These are phyloP conservation scores for Gamarada debralockiae DNA, from an alignment of 495 filamentous ascomycete species.

Conservation along the genomic window DNA sequence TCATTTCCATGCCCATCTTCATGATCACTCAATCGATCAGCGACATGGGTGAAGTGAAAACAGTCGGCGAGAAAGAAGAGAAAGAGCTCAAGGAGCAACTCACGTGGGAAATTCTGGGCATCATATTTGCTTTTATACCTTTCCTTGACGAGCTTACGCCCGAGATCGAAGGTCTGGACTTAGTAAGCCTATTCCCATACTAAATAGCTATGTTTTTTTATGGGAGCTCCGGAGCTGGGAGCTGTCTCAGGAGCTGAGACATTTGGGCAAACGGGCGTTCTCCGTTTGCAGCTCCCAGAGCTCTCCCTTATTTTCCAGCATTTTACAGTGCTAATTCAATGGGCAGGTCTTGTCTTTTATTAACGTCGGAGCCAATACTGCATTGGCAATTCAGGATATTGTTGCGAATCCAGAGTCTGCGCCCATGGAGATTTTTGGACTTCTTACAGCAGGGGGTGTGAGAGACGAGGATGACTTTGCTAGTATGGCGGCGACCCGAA, in stretches of 20 bases:
- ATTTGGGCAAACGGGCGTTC: too few species aligned
- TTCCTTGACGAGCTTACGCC: conserved; percentile 17
- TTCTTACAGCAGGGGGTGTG: background rate
- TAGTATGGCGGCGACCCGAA: background rate
- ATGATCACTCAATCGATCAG: conserved; percentile 19
- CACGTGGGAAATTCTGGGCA: conserved; percentile 20
- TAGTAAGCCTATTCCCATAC: too few species aligned
- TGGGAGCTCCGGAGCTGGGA: too few species aligned
- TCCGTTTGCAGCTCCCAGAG: too few species aligned
- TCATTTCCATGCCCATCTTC: conserved; percentile 21
- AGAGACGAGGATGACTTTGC: conserved; percentile 8
- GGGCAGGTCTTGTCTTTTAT: conserved; percentile 1
- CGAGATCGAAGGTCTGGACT: conserved; percentile 3
- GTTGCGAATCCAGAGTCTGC: conserved; percentile 18
- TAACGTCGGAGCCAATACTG: conserved; percentile 13
- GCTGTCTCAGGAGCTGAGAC: too few species aligned
- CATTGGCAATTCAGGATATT: conserved; percentile 20
- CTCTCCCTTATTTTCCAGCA: too few species aligned
- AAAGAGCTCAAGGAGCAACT: conserved; percentile 16
- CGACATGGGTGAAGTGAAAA: conserved; percentile 20
- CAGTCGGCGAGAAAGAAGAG: conserved; percentile 17
- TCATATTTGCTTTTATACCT: conserved; percentile 20
- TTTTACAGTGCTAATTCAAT: too few species aligned
- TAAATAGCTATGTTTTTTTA: too few species aligned
- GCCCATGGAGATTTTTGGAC: conserved; percentile 18